phyloP scores from a whole-genome alignment of 352 stramenopile species.

The Globisporangium barbulae region DNA sequence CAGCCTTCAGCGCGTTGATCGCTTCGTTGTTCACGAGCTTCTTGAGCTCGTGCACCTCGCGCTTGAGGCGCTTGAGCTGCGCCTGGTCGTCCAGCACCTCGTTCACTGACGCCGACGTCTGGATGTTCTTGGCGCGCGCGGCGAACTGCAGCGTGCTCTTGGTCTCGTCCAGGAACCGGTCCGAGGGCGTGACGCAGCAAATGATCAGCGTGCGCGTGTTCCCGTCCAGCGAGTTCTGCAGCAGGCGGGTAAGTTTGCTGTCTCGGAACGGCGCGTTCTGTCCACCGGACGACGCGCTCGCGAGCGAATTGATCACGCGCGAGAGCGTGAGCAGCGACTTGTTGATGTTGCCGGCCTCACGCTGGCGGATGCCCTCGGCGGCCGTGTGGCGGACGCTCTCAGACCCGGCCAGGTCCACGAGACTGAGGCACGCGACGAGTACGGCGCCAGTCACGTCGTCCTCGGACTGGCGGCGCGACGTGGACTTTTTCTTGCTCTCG shows the following conservation, averaged over 20 bases:
- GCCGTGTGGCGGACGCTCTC: constrained; percentile 96
- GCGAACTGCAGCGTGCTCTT: constrained; percentile 92
- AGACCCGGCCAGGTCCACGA: constrained; percentile 97
- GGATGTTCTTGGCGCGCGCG: constrained; percentile 89
- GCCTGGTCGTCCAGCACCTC: constrained; percentile 92
- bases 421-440: constrained; percentile 93
- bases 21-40: constrained; percentile 51
- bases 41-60: constrained; percentile 69
- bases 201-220: constrained; percentile 92
- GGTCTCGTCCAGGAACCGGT: constrained; percentile 77
- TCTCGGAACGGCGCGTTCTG: constrained; percentile 84
- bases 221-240: constrained; percentile 89
- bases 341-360: constrained; percentile 97
- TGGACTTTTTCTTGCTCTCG: constrained; percentile 70
- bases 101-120: constrained; percentile 82
- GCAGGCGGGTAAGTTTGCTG: constrained; percentile 89
- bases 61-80: constrained; percentile 66
- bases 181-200: constrained; percentile 74
- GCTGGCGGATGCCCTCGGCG: constrained; percentile 92
- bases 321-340: constrained; percentile 95
- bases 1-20: constrained; percentile 55
- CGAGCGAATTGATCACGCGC: constrained; percentile 90
- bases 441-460: constrained; percentile 81
- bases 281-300: constrained; percentile 21
- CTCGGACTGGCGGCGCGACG: constrained; percentile 46